Conservation (phyloP, 2,329 filamentous ascomycete genomes). For the Monosporascus sp. region DNA sequence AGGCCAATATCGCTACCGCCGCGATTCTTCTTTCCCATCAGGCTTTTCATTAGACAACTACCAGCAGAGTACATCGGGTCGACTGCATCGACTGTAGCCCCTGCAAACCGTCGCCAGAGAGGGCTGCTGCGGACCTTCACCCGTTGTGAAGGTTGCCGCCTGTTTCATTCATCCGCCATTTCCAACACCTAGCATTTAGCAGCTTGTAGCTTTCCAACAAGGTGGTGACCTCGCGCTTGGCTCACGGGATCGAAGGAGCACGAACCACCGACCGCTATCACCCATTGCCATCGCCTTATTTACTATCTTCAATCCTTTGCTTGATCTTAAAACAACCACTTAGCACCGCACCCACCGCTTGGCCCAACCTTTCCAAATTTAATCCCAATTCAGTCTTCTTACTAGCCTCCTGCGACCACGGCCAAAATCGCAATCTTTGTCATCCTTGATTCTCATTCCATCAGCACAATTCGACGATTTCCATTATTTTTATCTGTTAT, state of each 20-base stretch:
- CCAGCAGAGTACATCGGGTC: too few relatives aligned
- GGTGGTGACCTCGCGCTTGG: neutral
- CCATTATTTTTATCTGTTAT: neutral
- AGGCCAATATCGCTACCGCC: neutral
- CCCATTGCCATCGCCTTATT: neutral
- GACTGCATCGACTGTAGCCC: too few relatives aligned
- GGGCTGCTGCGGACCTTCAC: too few relatives aligned
- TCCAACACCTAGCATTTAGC: too few relatives aligned
- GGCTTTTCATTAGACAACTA: too few relatives aligned
- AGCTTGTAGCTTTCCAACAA: too few relatives aligned
- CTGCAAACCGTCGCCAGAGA: too few relatives aligned
- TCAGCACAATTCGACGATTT: neutral
- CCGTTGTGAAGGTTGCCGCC: too few relatives aligned
- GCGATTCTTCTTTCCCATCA: neutral
- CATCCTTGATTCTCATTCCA: neutral
- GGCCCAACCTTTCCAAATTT: neutral
- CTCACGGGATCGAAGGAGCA: neutral
- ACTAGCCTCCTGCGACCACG: neutral
- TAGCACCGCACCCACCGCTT: neutral
- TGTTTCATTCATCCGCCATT: too few relatives aligned
- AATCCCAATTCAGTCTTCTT: neutral
- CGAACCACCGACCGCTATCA: neutral
- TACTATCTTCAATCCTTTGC: neutral
- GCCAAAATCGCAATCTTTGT: neutral
- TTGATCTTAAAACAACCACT: neutral